Percentiles rank a stretch among this genome's conserved stretches.
phyloP scores from a whole-genome alignment of 257 asterid genomes.

The Lavandula angustifolia region DNA sequence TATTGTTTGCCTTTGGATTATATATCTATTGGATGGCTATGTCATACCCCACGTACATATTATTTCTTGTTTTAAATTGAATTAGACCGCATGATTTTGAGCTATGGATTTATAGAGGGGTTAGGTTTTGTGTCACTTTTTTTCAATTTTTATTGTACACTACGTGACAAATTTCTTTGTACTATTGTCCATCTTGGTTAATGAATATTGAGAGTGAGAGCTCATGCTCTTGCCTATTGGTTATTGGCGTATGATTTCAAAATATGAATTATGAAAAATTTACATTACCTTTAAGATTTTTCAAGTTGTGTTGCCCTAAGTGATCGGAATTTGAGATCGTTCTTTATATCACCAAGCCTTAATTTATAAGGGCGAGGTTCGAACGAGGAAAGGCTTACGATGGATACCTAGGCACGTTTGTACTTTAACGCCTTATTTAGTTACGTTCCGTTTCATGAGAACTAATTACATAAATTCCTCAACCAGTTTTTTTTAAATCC shows the following conservation, averaged over 20 bases:
- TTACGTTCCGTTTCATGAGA: too few relatives aligned
- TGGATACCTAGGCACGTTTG: too few relatives aligned
- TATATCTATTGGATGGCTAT: conserved; percentile 36
- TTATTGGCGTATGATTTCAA: conserved; percentile 26
- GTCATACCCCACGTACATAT: conserved; percentile 38
- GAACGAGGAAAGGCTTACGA: too few relatives aligned
- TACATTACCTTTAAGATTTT: background rate
- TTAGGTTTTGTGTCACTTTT: conserved; percentile 36
- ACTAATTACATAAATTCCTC: too few relatives aligned
- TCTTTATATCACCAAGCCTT: too few relatives aligned
- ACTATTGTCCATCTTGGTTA: conserved; percentile 3
- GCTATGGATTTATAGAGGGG: conserved; percentile 27
- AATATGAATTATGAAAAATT: background rate
- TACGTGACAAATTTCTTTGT: conserved; percentile 25
- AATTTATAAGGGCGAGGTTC: too few relatives aligned
- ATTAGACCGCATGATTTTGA: conserved; percentile 26
- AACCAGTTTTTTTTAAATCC: too few relatives aligned
- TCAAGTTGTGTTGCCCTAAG: background rate
- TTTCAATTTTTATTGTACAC: conserved; percentile 16
- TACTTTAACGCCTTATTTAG: too few relatives aligned
- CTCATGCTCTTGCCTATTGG: conserved; percentile 3
- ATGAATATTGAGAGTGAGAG: conserved; percentile 25
- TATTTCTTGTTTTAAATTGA: conserved; percentile 34
- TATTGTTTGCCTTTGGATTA: conserved; percentile 43
- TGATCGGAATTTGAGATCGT: background rate